Conservation (phyloP, 2,329 filamentous ascomycete species). For the Cladosporium cucumerinum region DNA sequence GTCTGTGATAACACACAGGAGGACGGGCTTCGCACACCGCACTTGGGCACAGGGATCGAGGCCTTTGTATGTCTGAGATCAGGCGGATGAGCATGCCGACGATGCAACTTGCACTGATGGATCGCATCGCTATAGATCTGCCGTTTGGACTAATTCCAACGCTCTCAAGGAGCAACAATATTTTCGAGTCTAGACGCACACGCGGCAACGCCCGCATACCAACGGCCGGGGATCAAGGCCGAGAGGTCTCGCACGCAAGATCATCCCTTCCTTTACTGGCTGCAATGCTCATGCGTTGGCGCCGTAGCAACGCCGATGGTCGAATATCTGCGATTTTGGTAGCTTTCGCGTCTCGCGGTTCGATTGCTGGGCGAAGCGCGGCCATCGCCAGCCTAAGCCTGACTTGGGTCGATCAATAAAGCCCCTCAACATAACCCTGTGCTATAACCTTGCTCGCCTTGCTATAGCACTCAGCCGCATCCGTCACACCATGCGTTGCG, state of each 20-base stretch:
- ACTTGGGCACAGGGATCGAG: not conserved
- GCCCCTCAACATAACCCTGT: conserved; percentile 15
- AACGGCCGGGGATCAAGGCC: not conserved
- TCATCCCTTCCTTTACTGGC: not conserved
- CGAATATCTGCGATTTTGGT: not conserved
- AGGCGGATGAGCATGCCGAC: not conserved
- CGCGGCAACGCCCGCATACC: conserved; percentile 14
- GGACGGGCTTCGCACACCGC: not conserved
- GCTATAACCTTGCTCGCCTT: conserved; percentile 2
- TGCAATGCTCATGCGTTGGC: not conserved
- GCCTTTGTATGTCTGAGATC: not conserved
- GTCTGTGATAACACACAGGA: not conserved
- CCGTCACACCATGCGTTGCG: not conserved
- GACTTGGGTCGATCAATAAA: conserved; percentile 14
- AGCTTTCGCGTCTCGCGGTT: conserved; percentile 6
- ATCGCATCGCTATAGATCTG: not conserved
- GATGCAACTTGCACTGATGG: not conserved
- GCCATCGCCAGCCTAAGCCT: not conserved
- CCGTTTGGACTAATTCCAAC: not conserved
- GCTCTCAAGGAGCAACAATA: not conserved
- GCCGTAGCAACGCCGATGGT: conserved; percentile 11
- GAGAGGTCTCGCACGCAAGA: not conserved
- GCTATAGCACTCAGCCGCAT: conserved; percentile 10
- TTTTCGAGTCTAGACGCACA: not conserved
- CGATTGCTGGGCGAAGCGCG: not conserved